Base-by-base conservation (phyloP, 306 rosid genomes). In the Gynostemma pentaphyllum region DNA sequence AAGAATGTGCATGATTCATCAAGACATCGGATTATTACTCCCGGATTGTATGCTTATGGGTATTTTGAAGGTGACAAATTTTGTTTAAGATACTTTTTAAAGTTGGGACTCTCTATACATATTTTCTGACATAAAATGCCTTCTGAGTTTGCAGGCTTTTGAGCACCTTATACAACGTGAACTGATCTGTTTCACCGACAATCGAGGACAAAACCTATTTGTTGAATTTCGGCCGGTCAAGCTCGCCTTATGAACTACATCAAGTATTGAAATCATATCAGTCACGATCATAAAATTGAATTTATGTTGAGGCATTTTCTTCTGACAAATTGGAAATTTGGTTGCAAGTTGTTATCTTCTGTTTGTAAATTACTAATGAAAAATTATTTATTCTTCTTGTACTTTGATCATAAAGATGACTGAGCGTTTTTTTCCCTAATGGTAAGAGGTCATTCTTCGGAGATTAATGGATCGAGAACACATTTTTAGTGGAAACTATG, bases 151-250 rank as follows among this genome's bases (percentile, higher is more conserved):
- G 78, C 90, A 92, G 96, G 96, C 96, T 56, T 86, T 92, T 78
- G 94, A 92, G 75, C 96, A 88, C 73, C 98, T 92, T 67, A 70
- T 86, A 44, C 80, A 74, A 52, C 80, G 90, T 22, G 92, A 83
- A 73, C 45, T 92, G 39, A 79, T 92, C 75, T 74, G 87, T 70
- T 88, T 84, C 76, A 22, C 89, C 2, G 96, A 88, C 80, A 85
- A 61, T 63, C 82, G 88, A 72, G 95, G 82, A 62, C 80, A 82
- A 13, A 81, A 72, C 67, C 88, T 75, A 45, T 80, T 94, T 9
- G 61, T 86, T 30, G 95, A 86, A 63, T 92, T 79, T 48, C 86
- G 86, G 62, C 81, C 95, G 10, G 95, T 79, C 32, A 86, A 88
- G 84, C 90, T 88, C 90, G 36, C 44, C 75, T 27, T 72, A 79